Percentiles rank a stretch among this genome's conserved stretches.
These are phyloP conservation scores for Nemania bipapillata DNA, from an alignment of 2,329 filamentous ascomycete genomes.

Conservation along the genomic window DNA sequence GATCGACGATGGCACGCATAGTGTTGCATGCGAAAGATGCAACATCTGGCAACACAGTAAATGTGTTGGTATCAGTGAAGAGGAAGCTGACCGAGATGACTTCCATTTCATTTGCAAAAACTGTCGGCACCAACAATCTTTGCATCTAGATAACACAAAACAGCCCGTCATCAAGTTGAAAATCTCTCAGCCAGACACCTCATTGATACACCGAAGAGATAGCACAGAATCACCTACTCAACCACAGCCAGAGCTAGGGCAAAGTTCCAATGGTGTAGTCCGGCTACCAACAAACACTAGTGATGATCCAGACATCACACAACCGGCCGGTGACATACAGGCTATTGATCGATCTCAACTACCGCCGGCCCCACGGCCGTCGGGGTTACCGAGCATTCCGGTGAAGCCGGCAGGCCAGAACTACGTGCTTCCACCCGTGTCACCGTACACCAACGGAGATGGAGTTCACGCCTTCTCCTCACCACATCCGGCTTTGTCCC, in stretches of 20 bases:
- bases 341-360: constrained; percentile 38
- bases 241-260: constrained; percentile 30
- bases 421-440: constrained; percentile 44
- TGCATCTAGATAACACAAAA: constrained; percentile 70
- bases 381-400: constrained; percentile 43
- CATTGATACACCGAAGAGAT: constrained; percentile 43
- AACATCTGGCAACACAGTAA: constrained; percentile 97
- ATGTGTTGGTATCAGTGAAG: constrained; percentile 82
- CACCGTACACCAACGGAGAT: constrained; percentile 49
- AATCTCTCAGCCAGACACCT: constrained; percentile 52
- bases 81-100: constrained; percentile 82
- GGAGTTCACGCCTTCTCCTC: constrained; percentile 57
- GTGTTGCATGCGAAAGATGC: constrained; percentile 91
- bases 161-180: constrained; percentile 66
- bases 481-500: constrained; percentile 56
- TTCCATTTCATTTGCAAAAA: constrained; percentile 87
- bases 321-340: constrained; percentile 23
- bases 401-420: constrained; percentile 47
- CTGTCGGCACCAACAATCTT: constrained; percentile 72
- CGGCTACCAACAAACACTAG: constrained; percentile 41
- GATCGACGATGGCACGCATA: constrained; percentile 93
- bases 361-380: constrained; percentile 36
- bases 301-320: constrained; percentile 32
- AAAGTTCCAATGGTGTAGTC: constrained; percentile 34
- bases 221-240: constrained; percentile 41